These are phyloP conservation scores for Hymenoscyphus repandus DNA, from an alignment of 2,329 filamentous ascomycete genomes.

Conservation along the genomic window DNA sequence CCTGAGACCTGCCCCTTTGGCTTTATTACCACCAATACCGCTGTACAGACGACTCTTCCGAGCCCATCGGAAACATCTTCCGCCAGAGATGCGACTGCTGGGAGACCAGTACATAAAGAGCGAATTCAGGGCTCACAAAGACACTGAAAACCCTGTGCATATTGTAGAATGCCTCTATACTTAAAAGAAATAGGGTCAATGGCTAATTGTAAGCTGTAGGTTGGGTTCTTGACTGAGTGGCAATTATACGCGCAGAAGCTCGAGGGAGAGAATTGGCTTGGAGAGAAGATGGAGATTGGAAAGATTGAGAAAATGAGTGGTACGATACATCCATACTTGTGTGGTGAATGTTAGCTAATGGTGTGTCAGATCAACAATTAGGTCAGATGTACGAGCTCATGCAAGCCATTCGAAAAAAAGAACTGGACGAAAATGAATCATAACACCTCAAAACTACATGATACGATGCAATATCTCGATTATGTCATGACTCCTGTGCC, in stretches of 20 bases:
- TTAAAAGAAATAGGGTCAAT: background rate
- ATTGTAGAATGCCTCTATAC: slow-evolving; percentile 55
- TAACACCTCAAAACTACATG: background rate
- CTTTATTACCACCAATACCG: slow-evolving; percentile 49
- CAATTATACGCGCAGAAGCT: slow-evolving; percentile 90
- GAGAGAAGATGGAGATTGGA: slow-evolving; percentile 72
- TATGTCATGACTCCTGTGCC: background rate
- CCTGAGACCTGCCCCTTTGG: slow-evolving; percentile 25
- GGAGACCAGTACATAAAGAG: slow-evolving; percentile 91
- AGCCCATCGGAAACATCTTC: slow-evolving; percentile 75
- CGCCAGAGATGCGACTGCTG: slow-evolving; percentile 68
- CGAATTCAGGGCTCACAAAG: slow-evolving; percentile 80
- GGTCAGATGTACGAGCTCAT: slow-evolving; percentile 93
- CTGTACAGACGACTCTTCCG: slow-evolving; percentile 85
- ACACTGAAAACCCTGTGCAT: slow-evolving; percentile 85
- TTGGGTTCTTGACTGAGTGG: slow-evolving; percentile 96
- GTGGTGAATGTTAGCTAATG: slow-evolving; percentile 5
- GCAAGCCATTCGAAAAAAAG: slow-evolving; percentile 61
- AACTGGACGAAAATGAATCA: slow-evolving; percentile 20
- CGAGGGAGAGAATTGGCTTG: slow-evolving; percentile 81
- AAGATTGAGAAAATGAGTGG: slow-evolving; percentile 95
- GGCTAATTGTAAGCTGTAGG: slow-evolving; percentile 44
- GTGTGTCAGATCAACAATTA: slow-evolving; percentile 73
- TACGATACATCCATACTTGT: slow-evolving; percentile 39
- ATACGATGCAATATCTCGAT: background rate